Conservation (phyloP, 208 protist genomes). For the Leishmania gerbilli region DNA sequence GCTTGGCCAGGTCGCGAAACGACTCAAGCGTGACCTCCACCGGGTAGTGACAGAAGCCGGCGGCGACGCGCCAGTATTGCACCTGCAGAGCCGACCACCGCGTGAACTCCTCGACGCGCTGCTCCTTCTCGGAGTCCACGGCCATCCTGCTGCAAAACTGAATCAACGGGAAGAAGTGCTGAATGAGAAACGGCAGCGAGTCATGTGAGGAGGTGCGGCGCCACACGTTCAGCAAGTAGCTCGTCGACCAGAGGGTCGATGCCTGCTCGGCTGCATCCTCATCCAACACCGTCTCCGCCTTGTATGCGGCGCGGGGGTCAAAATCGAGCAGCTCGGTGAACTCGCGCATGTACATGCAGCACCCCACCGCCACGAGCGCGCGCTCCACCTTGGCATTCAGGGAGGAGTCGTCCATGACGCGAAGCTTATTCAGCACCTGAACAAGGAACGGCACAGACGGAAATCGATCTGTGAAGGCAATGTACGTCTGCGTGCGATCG, state of each 20-base stretch:
- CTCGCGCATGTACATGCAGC: constrained; percentile 76
- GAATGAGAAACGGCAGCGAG: constrained; percentile 75
- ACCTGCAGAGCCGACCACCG: constrained; percentile 71
- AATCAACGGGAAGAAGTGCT: constrained; percentile 82
- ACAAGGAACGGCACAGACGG: constrained; percentile 68
- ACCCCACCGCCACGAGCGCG: constrained; percentile 67
- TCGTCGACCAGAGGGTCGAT: constrained; percentile 59
- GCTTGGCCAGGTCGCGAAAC: constrained; percentile 81
- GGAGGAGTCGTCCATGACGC: constrained; percentile 71
- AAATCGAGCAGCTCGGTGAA: constrained; percentile 79
- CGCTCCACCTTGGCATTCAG: constrained; percentile 82
- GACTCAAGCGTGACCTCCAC: constrained; percentile 63
- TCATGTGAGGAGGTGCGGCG: constrained; percentile 80
- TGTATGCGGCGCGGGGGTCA: constrained; percentile 63
- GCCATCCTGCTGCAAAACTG: constrained; percentile 61
- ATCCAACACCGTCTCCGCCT: constrained; percentile 38
- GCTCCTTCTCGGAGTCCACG: constrained; percentile 53
- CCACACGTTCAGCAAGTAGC: constrained; percentile 81
- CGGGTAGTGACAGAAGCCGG: constrained; percentile 86
- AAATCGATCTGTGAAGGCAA: constrained; percentile 64
- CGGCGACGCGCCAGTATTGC: constrained; percentile 79
- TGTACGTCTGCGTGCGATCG: constrained; percentile 27
- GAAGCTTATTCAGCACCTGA: constrained; percentile 86
- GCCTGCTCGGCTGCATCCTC: constrained; percentile 35
- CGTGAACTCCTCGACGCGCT: constrained; percentile 47